Conservation (phyloP, 2,329 filamentous ascomycete genomes). For the Nothophoma quercina region DNA sequence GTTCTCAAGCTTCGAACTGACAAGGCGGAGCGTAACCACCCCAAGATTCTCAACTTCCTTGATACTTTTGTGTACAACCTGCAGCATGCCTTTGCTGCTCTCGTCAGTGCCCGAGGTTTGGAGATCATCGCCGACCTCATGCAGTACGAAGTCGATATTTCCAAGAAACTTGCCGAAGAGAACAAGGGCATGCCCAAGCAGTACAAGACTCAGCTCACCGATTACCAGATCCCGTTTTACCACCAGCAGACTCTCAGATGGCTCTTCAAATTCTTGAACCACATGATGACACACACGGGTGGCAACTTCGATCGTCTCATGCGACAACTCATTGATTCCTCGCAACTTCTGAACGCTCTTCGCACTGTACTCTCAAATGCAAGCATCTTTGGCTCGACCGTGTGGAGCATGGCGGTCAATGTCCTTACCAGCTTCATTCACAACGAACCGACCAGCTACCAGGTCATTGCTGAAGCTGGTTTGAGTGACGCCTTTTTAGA, state of each 20-base stretch:
- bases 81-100: slow-evolving; percentile 81
- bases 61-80: slow-evolving; percentile 88
- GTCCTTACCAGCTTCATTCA: slow-evolving; percentile 97
- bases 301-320: slow-evolving; percentile 89
- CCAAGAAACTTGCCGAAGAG: slow-evolving; percentile 69
- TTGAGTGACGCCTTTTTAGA: slow-evolving; percentile 87
- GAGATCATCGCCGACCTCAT: slow-evolving; percentile 91
- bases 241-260: slow-evolving; percentile 93
- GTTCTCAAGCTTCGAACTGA: slow-evolving; percentile 82
- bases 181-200: slow-evolving; percentile 75
- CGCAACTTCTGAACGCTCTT: slow-evolving; percentile 79
- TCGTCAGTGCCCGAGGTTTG: slow-evolving; percentile 83
- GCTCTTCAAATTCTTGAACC: slow-evolving; percentile 94
- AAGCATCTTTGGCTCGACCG: slow-evolving; percentile 82
- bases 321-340: slow-evolving; percentile 92
- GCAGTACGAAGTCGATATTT: slow-evolving; percentile 76
- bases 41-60: slow-evolving; percentile 84
- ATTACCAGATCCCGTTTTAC: slow-evolving; percentile 92
- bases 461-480: slow-evolving; percentile 92
- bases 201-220: slow-evolving; percentile 81
- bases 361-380: slow-evolving; percentile 83
- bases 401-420: slow-evolving; percentile 94
- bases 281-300: slow-evolving; percentile 85
- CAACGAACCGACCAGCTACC: slow-evolving; percentile 97
- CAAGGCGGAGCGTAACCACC: slow-evolving; percentile 83